A percentile compares a stretch with the other conserved stretches of the same genome.
phyloP scores from a whole-genome alignment of 768 basidiomycete species.

The Kwoniella shandongensis region DNA sequence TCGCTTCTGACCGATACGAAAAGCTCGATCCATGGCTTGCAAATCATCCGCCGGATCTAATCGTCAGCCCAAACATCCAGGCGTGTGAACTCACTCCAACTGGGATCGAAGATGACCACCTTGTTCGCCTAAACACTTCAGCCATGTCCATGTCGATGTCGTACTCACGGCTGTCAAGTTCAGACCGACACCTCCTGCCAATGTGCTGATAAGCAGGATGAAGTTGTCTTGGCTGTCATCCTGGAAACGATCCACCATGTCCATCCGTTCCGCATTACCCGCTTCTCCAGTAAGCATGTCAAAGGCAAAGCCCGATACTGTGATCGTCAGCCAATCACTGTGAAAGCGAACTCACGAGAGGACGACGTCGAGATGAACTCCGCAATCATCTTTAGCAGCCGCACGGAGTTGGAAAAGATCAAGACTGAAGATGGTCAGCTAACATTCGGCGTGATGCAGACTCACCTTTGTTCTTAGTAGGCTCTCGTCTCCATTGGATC shows the following conservation, averaged over 20 bases:
- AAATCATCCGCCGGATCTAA: conserved; percentile 91
- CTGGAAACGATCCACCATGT: conserved; percentile 80
- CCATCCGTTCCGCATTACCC: conserved; percentile 70
- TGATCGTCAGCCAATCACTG: conserved; percentile 5
- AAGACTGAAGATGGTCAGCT: conserved; percentile 59
- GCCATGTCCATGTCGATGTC: not conserved
- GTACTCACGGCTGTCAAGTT: conserved; percentile 71
- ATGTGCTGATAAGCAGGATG: conserved; percentile 83
- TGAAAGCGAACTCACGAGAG: conserved; percentile 18
- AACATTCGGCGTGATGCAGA: not conserved
- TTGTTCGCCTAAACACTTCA: conserved; percentile 63
- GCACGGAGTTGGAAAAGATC: conserved; percentile 90
- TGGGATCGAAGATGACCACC: conserved; percentile 91
- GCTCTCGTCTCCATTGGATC: conserved; percentile 64
- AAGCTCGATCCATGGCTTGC: conserved; percentile 57
- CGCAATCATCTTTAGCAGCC: conserved; percentile 80
- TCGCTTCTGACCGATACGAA: conserved; percentile 52
- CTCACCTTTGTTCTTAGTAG: conserved; percentile 63
- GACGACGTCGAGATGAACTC: conserved; percentile 60
- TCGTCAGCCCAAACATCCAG: not conserved
- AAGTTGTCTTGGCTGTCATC: conserved; percentile 65
- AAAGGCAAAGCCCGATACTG: conserved; percentile 54
- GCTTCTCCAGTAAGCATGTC: conserved; percentile 79
- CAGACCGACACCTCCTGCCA: conserved; percentile 87
- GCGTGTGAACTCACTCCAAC: conserved; percentile 91